Evolutionary conservation across 805 yeast species (phyloP).

Genomic region (Monosporozyma servazzii): DNA sequence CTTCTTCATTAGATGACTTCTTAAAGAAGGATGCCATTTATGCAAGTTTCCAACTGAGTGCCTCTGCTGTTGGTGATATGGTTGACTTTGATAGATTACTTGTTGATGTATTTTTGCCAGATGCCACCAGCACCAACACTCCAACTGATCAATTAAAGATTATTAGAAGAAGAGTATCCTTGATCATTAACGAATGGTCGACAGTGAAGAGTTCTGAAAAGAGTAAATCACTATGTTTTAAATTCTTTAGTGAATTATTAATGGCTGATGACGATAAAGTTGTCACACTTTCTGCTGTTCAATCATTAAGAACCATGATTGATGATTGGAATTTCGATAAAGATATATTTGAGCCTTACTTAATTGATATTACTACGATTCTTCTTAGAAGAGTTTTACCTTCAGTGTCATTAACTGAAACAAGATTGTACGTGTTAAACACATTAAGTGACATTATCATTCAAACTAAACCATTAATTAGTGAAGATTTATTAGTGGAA

Average conservation of each 20-base stretch:
- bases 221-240: conserved; percentile 50
- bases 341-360: conserved; percentile 54
- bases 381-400: conserved; percentile 41
- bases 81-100: conserved; percentile 64
- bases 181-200: conserved; percentile 76
- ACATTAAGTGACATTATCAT: conserved; percentile 56
- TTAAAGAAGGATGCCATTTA: conserved; percentile 70
- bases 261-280: conserved; percentile 58
- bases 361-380: conserved; percentile 42
- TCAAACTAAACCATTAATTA: conserved; percentile 55
- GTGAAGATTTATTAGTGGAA: conserved; percentile 40
- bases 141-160: conserved; percentile 47
- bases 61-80: conserved; percentile 51
- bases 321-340: conserved; percentile 85
- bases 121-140: conserved; percentile 32
- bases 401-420: conserved; percentile 53
- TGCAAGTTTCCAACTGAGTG: conserved; percentile 73
- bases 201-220: conserved; percentile 52
- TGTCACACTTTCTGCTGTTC: conserved; percentile 67
- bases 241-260: conserved; percentile 45
- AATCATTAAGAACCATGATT: conserved; percentile 56
- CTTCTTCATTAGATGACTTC: conserved; percentile 36
- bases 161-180: conserved; percentile 65
- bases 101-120: conserved; percentile 56
- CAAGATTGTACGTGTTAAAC: conserved; percentile 64